phyloP scores from a whole-genome alignment of 2,329 filamentous ascomycete species.

The Xenosphaeropsis pyriputrescens region DNA sequence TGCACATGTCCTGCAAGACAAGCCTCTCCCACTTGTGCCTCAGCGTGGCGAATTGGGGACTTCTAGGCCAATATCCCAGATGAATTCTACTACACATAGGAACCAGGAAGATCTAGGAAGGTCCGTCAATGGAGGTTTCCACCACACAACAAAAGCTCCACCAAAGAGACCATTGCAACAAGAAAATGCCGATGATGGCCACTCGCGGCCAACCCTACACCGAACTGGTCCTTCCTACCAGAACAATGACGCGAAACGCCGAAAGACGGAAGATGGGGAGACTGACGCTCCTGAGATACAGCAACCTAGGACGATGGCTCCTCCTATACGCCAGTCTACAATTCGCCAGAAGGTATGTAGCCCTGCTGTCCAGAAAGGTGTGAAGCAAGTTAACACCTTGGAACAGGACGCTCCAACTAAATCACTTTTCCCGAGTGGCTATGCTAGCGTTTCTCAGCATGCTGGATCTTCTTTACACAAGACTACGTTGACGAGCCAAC shows the following conservation, averaged over 20 bases:
- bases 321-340: slow-evolving; percentile 71
- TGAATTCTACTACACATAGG: slow-evolving; percentile 37
- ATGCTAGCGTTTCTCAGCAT: slow-evolving; percentile 38
- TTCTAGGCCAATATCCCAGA: slow-evolving; percentile 33
- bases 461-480: slow-evolving; percentile 23
- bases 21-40: slow-evolving; percentile 15
- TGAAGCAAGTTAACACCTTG: slow-evolving; percentile 18
- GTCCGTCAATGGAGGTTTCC: slow-evolving; percentile 41
- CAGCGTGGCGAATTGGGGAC: slow-evolving; percentile 12
- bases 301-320: slow-evolving; percentile 57
- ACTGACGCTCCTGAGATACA: slow-evolving; percentile 49
- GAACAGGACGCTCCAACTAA: slow-evolving; percentile 44
- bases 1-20: slow-evolving; percentile 10
- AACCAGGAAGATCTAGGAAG: slow-evolving; percentile 44
- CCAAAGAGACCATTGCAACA: slow-evolving; percentile 62
- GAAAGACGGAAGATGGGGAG: slow-evolving; percentile 54
- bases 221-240: slow-evolving; percentile 49
- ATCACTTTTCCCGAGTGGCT: slow-evolving; percentile 43
- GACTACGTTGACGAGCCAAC: slow-evolving; percentile 49
- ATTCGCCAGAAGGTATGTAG: slow-evolving; percentile 27
- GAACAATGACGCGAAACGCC: slow-evolving; percentile 60
- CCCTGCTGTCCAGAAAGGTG: slow-evolving; percentile 24
- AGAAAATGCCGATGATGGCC: slow-evolving; percentile 40
- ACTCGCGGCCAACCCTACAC: slow-evolving; percentile 27
- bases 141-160: slow-evolving; percentile 53